A percentile compares a stretch with the other conserved stretches of the same genome.
Conservation (phyloP, 441 rosid genomes). For the Geranium incanum region DNA sequence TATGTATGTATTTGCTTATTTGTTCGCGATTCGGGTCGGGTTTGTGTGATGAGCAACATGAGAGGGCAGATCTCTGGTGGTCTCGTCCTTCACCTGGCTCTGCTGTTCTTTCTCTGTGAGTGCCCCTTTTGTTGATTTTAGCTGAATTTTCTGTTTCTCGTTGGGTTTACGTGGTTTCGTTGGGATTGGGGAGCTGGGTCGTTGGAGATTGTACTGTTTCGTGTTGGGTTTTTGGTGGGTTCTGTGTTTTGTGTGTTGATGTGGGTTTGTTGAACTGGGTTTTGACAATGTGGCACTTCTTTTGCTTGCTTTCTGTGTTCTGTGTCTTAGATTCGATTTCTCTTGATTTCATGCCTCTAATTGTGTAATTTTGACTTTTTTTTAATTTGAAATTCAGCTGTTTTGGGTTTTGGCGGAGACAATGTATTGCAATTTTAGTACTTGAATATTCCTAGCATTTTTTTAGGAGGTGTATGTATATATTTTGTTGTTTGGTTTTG, state of each 20-base stretch:
- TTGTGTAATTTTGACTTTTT: background rate
- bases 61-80: constrained; percentile 1
- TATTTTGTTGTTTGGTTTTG: background rate
- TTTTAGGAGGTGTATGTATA: background rate
- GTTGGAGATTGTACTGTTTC: background rate
- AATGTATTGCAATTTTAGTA: too few species aligned
- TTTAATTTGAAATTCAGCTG: background rate
- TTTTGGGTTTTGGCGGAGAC: background rate
- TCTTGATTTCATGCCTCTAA: background rate
- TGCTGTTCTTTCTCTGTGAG: constrained; percentile 23
- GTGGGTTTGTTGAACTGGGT: background rate
- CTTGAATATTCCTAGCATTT: background rate
- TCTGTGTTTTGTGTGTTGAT: background rate
- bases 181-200: background rate
- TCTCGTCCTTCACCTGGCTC: constrained; percentile 14
- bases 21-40: too few species aligned
- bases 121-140: background rate
- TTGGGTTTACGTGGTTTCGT: background rate
- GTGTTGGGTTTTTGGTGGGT: constrained; percentile 1
- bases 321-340: background rate
- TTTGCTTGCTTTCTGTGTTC: background rate
- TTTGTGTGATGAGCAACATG: constrained; percentile 14
- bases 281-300: background rate
- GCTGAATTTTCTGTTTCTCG: background rate
- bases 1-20: too few species aligned